Evolutionary conservation across 1,284 basidiomycete genomes (phyloP).

Genomic region (Stygiomarasmius scandens): DNA sequence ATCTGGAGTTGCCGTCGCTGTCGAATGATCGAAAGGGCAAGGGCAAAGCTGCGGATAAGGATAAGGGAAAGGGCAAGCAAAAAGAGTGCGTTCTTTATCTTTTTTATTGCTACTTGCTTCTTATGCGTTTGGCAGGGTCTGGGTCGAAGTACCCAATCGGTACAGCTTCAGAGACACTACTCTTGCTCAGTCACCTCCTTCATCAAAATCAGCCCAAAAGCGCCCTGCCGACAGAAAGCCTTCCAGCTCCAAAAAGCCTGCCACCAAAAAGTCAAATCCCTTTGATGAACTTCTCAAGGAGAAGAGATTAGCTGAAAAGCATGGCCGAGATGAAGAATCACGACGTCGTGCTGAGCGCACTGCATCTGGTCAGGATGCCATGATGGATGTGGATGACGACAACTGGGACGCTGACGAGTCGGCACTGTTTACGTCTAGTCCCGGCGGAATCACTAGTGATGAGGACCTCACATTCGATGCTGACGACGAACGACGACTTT

Average conservation of each 20-base stretch:
- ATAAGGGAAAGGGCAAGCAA: no score
- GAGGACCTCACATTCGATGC: slow-evolving; percentile 1
- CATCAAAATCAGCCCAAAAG: slow-evolving; percentile 11
- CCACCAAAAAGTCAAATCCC: slow-evolving; percentile 40
- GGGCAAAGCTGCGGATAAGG: no score
- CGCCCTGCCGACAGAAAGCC: slow-evolving; percentile 4
- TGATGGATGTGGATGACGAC: slow-evolving; percentile 26
- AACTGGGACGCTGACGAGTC: slow-evolving; percentile 35
- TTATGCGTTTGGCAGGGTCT: neutral
- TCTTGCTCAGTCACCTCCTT: slow-evolving; percentile 10
- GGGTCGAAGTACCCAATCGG: slow-evolving; percentile 3
- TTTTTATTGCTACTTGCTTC: neutral
- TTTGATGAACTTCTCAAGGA: slow-evolving; percentile 57
- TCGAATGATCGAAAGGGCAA: slow-evolving; percentile 18
- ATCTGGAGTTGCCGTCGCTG: slow-evolving; percentile 17
- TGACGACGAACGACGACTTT: slow-evolving; percentile 5
- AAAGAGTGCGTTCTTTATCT: neutral
- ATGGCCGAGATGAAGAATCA: slow-evolving; percentile 46
- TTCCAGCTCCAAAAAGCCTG: slow-evolving; percentile 22
- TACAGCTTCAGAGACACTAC: slow-evolving; percentile 20
- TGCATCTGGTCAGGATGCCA: slow-evolving; percentile 22
- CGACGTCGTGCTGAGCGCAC: slow-evolving; percentile 47
- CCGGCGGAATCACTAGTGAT: neutral
- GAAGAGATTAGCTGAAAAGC: slow-evolving; percentile 46
- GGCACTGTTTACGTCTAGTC: neutral